A percentile compares a stretch with the other conserved stretches of the same genome.
Evolutionary conservation across 768 basidiomycete genomes (phyloP).

Genomic region (Suillus sp.): DNA sequence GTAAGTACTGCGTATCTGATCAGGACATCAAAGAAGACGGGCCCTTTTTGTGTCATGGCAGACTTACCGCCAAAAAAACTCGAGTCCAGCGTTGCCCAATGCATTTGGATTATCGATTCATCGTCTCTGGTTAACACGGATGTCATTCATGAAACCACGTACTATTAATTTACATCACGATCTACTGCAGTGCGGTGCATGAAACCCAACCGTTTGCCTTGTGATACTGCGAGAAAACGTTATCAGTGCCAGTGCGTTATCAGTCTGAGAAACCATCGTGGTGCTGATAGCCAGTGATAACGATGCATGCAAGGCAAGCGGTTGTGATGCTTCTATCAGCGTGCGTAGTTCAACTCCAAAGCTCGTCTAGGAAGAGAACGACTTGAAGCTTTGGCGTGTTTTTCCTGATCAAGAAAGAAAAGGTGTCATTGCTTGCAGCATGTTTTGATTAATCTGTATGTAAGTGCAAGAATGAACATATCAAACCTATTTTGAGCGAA

Average conservation of each 20-base stretch:
- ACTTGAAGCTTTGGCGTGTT: background rate
- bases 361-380: background rate
- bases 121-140: background rate
- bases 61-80: background rate
- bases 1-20: constrained; percentile 1
- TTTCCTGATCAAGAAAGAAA: constrained; percentile 11
- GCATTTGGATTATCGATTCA: background rate
- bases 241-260: background rate
- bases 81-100: background rate
- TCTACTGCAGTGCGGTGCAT: background rate
- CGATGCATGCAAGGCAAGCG: background rate
- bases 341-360: background rate
- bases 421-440: background rate
- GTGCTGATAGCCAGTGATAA: background rate
- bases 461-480: constrained; percentile 6
- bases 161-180: background rate
- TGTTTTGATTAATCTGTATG: constrained; percentile 9
- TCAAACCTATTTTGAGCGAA: constrained; percentile 3
- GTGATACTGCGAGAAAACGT: background rate
- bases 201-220: background rate
- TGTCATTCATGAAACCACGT: background rate
- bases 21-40: background rate
- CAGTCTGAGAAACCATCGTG: background rate
- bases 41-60: background rate
- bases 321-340: background rate